Base-by-base conservation (phyloP, 2,329 filamentous ascomycete species). In the Trichocomaceae sp. region DNA sequence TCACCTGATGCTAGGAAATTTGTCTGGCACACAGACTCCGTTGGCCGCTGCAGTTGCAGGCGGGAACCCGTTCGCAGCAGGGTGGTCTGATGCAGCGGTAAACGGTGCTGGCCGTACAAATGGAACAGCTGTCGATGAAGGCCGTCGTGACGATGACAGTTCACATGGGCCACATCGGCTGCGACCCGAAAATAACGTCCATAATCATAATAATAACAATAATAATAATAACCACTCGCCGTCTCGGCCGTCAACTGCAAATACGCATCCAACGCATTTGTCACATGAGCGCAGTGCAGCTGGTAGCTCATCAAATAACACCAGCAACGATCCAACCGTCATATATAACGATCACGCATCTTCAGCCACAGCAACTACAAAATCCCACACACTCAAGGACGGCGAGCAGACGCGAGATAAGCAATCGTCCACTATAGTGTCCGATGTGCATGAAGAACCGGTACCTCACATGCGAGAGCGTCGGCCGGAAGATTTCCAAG, bases 401-500 rank as follows among this genome's bases (percentile, higher is more conserved):
- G 33, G 45, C 17, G 51, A 53, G 10, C 45, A 31, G 17, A 13
- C 54, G 57, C 23, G 47, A 55, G 13, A 58, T 51, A 7, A 59
- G 62, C 17, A 57, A 61, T 13, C 59, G 63, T 10, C 64, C n/a
- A 47, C 19, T 13, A 26, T 41, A 23, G 20, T 29, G 20, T 22
- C 8, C 19, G 49, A 51, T 8, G n/a, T 20, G 9, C 49, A 55
- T 23, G 37, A 53, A 47, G 44, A 64, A 19, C 74, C 77, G 20
- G 76, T 75, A 29, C 75, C 80, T 47, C 76, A 77, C 54, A 81
- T 85, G 66, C 82, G 84, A 22, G 89, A 96, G 67, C 86, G 84
- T 4, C 82, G 85, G 23, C 81, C 88, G 2, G 90, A 96, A 60
- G 93, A 99, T 66, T 79, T 96, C 52, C 93, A 99, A 70, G 87